Evolutionary conservation across 768 basidiomycete genomes (phyloP).

Genomic region (Mycena filopes): DNA sequence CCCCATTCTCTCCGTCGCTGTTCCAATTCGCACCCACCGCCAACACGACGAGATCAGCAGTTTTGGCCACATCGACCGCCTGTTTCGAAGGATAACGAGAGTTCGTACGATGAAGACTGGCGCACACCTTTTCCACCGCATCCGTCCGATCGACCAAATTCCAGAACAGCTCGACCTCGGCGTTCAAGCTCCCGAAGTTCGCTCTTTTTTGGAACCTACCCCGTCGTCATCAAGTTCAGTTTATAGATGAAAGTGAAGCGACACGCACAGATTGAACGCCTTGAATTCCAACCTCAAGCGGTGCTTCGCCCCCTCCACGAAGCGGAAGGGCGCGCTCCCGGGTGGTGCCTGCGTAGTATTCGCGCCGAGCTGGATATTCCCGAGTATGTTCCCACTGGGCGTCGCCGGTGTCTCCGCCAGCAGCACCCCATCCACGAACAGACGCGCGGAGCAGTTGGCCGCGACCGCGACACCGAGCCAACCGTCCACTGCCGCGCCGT

Average conservation of each 20-base stretch:
- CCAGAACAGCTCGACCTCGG: slow-evolving; percentile 39
- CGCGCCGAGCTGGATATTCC: slow-evolving; percentile 34
- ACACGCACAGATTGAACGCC: slow-evolving; percentile 32
- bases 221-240: no score
- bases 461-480: slow-evolving; percentile 39
- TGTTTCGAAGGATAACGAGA: slow-evolving; percentile 5
- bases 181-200: slow-evolving; percentile 39
- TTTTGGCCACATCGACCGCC: slow-evolving; percentile 39
- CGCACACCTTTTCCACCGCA: slow-evolving; percentile 30
- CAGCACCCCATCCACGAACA: slow-evolving; percentile 37
- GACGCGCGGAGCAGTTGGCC: slow-evolving; percentile 36
- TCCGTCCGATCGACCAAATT: slow-evolving; percentile 36
- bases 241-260: no score
- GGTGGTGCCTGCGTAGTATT: slow-evolving; percentile 36
- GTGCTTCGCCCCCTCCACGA: slow-evolving; percentile 33
- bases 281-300: slow-evolving; percentile 36
- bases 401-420: slow-evolving; percentile 30
- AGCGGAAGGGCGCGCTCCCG: slow-evolving; percentile 33
- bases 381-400: slow-evolving; percentile 33
- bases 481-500: slow-evolving; percentile 34
- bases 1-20: slow-evolving; percentile 40
- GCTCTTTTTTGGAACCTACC: slow-evolving; percentile 28
- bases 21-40: slow-evolving; percentile 43
- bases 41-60: slow-evolving; percentile 37
- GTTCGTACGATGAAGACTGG: not conserved